phyloP scores from a whole-genome alignment of 108 stramenopile species.

The Cyclotella baltica region DNA sequence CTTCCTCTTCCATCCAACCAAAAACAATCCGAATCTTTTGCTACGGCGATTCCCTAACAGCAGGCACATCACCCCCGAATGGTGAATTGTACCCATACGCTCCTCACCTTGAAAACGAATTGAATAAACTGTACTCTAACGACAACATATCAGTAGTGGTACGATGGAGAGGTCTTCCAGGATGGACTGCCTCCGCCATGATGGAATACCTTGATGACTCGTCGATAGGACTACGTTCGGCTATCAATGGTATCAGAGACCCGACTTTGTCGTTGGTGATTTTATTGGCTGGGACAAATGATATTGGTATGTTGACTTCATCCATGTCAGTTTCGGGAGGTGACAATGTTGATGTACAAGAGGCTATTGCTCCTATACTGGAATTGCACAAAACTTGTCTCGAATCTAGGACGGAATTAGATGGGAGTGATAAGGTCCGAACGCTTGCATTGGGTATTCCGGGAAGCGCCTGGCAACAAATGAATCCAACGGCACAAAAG shows the following conservation, averaged over 20 bases:
- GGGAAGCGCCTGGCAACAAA: constrained; percentile 67
- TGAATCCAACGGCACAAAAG: constrained; percentile 30
- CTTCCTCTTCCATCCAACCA: background rate
- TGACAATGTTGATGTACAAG: background rate
- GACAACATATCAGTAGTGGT: constrained; percentile 34
- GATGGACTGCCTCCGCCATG: constrained; percentile 73
- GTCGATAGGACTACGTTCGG: constrained; percentile 41
- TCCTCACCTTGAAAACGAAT: constrained; percentile 61
- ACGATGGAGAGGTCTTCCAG: constrained; percentile 67
- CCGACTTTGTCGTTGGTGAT: constrained; percentile 61
- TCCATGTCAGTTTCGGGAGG: constrained; percentile 10
- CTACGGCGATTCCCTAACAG: constrained; percentile 84
- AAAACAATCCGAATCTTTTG: constrained; percentile 59
- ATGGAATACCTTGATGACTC: constrained; percentile 50
- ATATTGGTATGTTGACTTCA: constrained; percentile 62
- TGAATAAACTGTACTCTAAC: constrained; percentile 20
- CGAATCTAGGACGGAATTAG: too few species aligned
- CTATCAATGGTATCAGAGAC: constrained; percentile 43
- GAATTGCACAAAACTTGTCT: constrained; percentile 48
- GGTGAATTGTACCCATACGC: constrained; percentile 65
- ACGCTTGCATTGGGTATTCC: constrained; percentile 75
- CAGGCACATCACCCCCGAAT: constrained; percentile 64
- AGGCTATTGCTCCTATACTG: constrained; percentile 42
- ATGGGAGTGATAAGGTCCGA: background rate
- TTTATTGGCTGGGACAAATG: constrained; percentile 76